phyloP scores from a whole-genome alignment of 192 early-diverging fungal genomes.

The Dimargaris cristalligena region DNA sequence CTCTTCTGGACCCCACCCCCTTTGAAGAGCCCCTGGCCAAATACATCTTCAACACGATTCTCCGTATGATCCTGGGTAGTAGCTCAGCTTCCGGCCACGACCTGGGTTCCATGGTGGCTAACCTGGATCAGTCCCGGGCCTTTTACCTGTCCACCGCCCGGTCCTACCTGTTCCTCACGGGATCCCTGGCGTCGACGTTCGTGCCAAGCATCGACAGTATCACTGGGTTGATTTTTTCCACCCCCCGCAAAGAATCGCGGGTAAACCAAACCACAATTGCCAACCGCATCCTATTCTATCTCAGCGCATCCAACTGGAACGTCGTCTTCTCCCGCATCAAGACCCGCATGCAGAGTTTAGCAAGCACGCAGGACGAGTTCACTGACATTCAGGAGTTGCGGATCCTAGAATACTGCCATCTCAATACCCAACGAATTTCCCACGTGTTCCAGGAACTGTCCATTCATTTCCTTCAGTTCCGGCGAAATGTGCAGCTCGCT shows the following conservation, averaged over 20 bases:
- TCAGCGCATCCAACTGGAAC: conserved; percentile 80
- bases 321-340: conserved; percentile 57
- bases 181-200: conserved; percentile 22
- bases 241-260: conserved; percentile 21
- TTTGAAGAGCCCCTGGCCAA: conserved; percentile 32
- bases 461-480: conserved; percentile 33
- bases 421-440: conserved; percentile 56
- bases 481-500: conserved; percentile 52
- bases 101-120: conserved; percentile 22
- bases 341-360: conserved; percentile 40
- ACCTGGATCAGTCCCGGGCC: conserved; percentile 27
- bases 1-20: conserved; percentile 16
- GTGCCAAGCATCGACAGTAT: conserved; percentile 17
- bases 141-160: conserved; percentile 17
- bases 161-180: conserved; percentile 19
- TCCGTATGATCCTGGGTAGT: conserved; percentile 25
- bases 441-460: conserved; percentile 36
- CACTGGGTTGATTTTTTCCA: conserved; percentile 30
- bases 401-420: conserved; percentile 67
- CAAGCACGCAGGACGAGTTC: conserved; percentile 46
- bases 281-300: conserved; percentile 64
- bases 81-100: conserved; percentile 23
- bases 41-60: conserved; percentile 23
- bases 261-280: conserved; percentile 64
- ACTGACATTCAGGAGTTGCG: conserved; percentile 66